Base-by-base conservation (phyloP, 31 red algal species). In the Bonnemaisonia californica region DNA sequence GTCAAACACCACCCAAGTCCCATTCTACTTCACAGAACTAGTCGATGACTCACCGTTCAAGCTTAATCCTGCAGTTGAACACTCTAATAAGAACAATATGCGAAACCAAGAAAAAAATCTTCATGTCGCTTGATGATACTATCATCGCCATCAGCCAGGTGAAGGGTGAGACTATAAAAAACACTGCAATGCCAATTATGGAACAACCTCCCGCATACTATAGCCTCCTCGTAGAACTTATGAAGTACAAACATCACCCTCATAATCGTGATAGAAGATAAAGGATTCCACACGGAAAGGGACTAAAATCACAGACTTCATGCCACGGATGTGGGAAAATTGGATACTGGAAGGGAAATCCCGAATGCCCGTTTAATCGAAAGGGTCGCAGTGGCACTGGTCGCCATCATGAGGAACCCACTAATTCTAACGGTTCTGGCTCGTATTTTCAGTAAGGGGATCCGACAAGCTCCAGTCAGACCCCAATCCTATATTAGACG, bases 371-470 rank as follows among this genome's bases (percentile, higher is more conserved):
- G 9, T 51, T 51, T 51, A 11, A 51, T 16, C 16, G 45, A 51
- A 51, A 51, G 45, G 16, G 45, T 51, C 16, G 45, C 45, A 16
- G 16, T 51, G 9, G 7, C 7, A 51, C 45, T 16, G 9, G 16
- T 7, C 7, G 9, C 45, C 45, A 11, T 7, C 45, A 16, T 16
- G 45, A 51, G 45, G 16, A 11, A 51, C 7, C 45, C 45, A 51
- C 45, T 11, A 16, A 7, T 16, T 16, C 9, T 11, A 51, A 51
- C 45, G n/a, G n/a, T n/a, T n/a, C n/a, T n/a, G n/a, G n/a, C n/a
- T n/a, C n/a, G 61, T 38, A 36, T 70, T 70, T 70, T 70, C 19
- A 70, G 3, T 70, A 23, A 41, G 3, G 66, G 66, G 66, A 41
- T 70, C 66, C 30, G 32, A 11, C 12, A 5, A n/a, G 37, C 32